These are phyloP conservation scores for Lasiosphaeria hispida DNA, from an alignment of 495 filamentous ascomycete genomes.

Conservation along the genomic window DNA sequence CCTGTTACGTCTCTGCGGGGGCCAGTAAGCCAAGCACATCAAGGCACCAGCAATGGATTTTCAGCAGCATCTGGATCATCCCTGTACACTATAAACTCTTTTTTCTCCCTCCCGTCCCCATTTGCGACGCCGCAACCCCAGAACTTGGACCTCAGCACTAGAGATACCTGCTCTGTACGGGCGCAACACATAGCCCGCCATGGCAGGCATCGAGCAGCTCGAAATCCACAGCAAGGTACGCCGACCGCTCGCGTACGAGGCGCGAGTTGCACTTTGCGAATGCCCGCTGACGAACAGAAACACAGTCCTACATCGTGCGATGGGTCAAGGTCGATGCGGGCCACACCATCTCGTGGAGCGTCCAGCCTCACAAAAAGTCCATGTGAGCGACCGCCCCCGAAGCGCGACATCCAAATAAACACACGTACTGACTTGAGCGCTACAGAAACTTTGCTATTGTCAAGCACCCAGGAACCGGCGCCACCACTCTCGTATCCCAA, in stretches of 20 bases:
- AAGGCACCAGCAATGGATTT: not conserved
- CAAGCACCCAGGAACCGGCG: constrained; percentile 80
- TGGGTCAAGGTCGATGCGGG: constrained; percentile 89
- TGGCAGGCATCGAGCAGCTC: constrained; percentile 95
- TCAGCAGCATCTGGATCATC: constrained; percentile 1
- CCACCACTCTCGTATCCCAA: constrained; percentile 53
- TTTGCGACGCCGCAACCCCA: not conserved
- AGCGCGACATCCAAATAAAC: too few relatives aligned
- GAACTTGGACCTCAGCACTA: not conserved
- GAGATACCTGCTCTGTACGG: not conserved
- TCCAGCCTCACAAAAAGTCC: constrained; percentile 95
- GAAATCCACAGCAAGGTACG: constrained; percentile 96
- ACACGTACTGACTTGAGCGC: constrained; percentile 2
- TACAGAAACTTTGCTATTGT: constrained; percentile 89
- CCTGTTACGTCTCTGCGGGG: too few relatives aligned
- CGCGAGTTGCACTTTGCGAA: not conserved
- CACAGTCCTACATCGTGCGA: constrained; percentile 91
- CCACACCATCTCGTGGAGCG: constrained; percentile 95
- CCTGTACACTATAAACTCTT: constrained; percentile 2
- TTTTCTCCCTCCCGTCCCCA: not conserved
- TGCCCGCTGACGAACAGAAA: constrained; percentile 12
- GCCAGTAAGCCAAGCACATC: too few relatives aligned
- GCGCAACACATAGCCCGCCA: constrained; percentile 35
- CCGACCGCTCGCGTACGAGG: not conserved
- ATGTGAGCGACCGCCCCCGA: constrained; percentile 49